Base-by-base conservation (phyloP, 768 basidiomycete species). In the Lentinula sp. region DNA sequence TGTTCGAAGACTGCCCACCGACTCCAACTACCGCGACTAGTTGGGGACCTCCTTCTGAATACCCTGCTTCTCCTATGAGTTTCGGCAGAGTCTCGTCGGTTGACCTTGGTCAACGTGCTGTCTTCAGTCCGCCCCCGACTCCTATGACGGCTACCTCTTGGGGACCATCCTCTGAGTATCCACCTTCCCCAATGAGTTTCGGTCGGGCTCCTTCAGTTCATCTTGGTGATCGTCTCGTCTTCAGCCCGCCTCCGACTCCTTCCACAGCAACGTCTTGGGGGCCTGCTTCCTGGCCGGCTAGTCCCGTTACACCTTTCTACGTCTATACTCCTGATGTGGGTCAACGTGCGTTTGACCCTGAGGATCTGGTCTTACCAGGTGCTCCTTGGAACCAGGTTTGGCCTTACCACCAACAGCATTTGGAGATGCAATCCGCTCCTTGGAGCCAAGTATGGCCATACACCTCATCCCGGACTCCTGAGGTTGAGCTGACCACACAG, bases 251-350 rank as follows among this genome's bases (percentile, higher is more conserved):
- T 5, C 68, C 67, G 3, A 78, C 79, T 32, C 81, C 79, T 21
- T 69, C 73, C 15, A 77, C 76, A 35, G 76, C 79, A 15, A 81
- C 82, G 4, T 75, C 75, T 13, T 83, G 82, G 82, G 83, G 80
- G 50, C 79, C 79, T 9, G 66, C 74, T 32, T 78, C 75, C 7
- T 80, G 73, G 67, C 76, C 77, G 61, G 69, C 75, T 7, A 76
- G 72, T 53, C 75, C 77, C 9, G 57, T 64, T 16, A 72, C 75
- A 7, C 71, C 72, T 7, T 73, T 69, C 60, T 69, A 73, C 55
- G 70, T 77, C 9, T 69, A 63, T 5, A 78, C 78, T 11, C 79
- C 79, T 40, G 79, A 79, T 63, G 70, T 69, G 7, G 79, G 71
- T 4, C 73, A 76, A 60, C 74, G 75, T 40, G 54, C 65, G 11